phyloP scores from a whole-genome alignment of 23 red algal species.

The Gracilaria domingensis region DNA sequence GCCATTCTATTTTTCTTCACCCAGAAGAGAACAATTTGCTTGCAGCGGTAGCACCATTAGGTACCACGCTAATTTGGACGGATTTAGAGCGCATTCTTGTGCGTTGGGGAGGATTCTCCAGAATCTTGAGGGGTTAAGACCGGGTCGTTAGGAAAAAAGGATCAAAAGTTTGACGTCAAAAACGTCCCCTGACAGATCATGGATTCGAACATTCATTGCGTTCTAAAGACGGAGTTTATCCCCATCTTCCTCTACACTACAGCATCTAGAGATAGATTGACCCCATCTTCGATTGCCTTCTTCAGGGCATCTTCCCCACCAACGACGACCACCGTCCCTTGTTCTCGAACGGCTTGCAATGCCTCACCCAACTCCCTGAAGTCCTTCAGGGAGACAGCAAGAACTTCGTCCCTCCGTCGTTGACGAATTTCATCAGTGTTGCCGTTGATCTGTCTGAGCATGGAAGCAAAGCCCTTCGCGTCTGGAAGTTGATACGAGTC shows the following conservation, averaged over 20 bases:
- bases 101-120: no score
- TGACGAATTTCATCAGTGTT: conserved; percentile 94
- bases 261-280: conserved; percentile 54
- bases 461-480: conserved; percentile 86
- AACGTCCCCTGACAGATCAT: no score
- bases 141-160: no score
- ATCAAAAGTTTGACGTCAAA: no score
- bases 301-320: conserved; percentile 86
- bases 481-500: conserved; percentile 97
- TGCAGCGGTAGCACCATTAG: no score
- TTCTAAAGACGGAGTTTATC: no score
- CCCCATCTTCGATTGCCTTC: conserved; percentile 76
- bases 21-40: no score
- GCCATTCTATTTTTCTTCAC: no score
- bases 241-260: conserved; percentile 33
- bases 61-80: no score
- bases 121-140: no score
- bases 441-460: conserved; percentile 72
- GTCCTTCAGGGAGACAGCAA: conserved; percentile 77
- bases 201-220: no score
- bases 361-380: conserved; percentile 87
- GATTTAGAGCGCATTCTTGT: no score
- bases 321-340: conserved; percentile 88
- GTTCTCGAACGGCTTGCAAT: conserved; percentile 47
- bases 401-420: conserved; percentile 86